Base-by-base conservation (phyloP, 108 stramenopile species). In the Skeletonema grethae region DNA sequence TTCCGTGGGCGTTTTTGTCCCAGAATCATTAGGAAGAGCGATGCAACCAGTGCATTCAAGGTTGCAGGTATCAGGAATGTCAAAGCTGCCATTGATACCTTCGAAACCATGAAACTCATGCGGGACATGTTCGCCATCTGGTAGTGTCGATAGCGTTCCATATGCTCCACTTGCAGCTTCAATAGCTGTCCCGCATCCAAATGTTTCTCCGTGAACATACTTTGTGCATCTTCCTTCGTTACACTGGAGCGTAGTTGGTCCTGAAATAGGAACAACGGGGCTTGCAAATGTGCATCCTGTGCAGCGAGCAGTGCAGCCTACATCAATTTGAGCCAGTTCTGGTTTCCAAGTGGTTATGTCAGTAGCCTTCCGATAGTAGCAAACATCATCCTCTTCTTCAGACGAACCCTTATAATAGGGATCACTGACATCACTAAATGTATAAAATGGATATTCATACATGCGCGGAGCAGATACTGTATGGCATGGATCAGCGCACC, bases 41-140 rank as follows among this genome's bases (percentile, higher is more conserved):
- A 11, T n/a, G 58, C 58, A 60, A 0, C 58, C 58, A 35, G 58
- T 35, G 58, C 58, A 60, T 30, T 60, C 58, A 13, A 60, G 34
- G 15, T 15, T 29, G 28, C 58, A 60, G 15, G 29, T 35, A 4
- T 3, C 58, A 7, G 58, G 58, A 35, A 60, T 60, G 5, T 60
- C 58, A 20, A 60, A 15, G 0, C 18, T 15, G 3, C 58, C 58
- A n/a, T 60, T 35, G 3, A 60, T 29, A 7, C 58, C 58, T 35
- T 60, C 58, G 24, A n/a, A 60, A 12, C 58, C 58, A 6, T 60
- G 22, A 30, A 60, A 35, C 4, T 60, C 15, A 7, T 60, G 58
- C 3, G 34, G 15, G 28, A 60, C 7, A 60, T 60, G 0, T 30
- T 60, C 58, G 5, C 58, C 34, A 35, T 60, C 58, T 4, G 34